A percentile compares a stretch with the other conserved stretches of the same genome.
Conservation (phyloP, 768 basidiomycete genomes). For the Pholiota conissans region DNA sequence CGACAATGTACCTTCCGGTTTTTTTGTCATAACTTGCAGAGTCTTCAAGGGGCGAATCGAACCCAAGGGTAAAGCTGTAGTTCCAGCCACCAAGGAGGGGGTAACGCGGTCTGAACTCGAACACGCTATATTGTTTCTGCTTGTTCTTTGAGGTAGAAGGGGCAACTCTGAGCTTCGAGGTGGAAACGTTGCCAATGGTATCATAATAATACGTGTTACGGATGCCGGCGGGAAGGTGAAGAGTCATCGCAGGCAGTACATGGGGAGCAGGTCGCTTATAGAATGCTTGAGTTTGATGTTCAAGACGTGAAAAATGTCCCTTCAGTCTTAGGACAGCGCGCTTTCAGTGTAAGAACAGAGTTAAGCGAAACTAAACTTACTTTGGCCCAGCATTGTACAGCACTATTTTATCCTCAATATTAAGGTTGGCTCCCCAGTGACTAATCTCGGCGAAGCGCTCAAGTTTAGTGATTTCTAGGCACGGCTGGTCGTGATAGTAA, state of each 20-base stretch:
- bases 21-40: slow-evolving; percentile 63
- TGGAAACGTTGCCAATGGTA: slow-evolving; percentile 93
- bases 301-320: slow-evolving; percentile 92
- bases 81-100: slow-evolving; percentile 98
- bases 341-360: background rate
- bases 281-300: slow-evolving; percentile 77
- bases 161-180: slow-evolving; percentile 76
- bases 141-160: slow-evolving; percentile 63
- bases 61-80: slow-evolving; percentile 92
- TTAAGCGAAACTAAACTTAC: slow-evolving; percentile 47
- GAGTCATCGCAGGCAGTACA: slow-evolving; percentile 67
- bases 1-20: slow-evolving; percentile 68
- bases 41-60: slow-evolving; percentile 84
- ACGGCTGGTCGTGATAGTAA: slow-evolving; percentile 80
- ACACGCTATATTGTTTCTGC: slow-evolving; percentile 57
- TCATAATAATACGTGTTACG: slow-evolving; percentile 89
- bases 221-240: slow-evolving; percentile 83
- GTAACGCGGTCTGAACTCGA: slow-evolving; percentile 89
- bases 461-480: slow-evolving; percentile 73
- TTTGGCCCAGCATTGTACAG: slow-evolving; percentile 88
- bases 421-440: slow-evolving; percentile 95
- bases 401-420: slow-evolving; percentile 85
- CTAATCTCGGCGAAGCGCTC: slow-evolving; percentile 86
- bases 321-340: slow-evolving; percentile 70
- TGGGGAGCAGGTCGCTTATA: slow-evolving; percentile 68